phyloP scores from a whole-genome alignment of 2,329 filamentous ascomycete species.

The Lecanicillium sp. region DNA sequence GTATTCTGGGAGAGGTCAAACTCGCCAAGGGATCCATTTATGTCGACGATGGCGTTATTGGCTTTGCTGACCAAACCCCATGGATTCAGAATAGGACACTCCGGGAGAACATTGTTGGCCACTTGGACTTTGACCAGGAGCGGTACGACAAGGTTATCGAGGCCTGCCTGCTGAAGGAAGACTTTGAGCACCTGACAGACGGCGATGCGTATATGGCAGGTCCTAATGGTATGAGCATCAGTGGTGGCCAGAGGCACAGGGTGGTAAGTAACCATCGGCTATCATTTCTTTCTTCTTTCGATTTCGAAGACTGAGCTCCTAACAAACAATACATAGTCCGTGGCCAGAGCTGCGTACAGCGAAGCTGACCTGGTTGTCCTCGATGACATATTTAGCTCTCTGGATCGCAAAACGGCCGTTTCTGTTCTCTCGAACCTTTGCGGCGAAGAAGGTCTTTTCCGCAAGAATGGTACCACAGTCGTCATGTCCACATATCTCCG shows the following conservation, averaged over 20 bases:
- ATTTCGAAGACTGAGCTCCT: neutral
- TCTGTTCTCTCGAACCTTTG: neutral
- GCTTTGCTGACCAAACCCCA: neutral
- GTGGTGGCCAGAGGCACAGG: conserved; percentile 4
- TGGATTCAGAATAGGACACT: neutral
- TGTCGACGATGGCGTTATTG: neutral
- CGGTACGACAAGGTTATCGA: neutral
- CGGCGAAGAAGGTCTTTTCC: neutral
- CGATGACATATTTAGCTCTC: conserved; percentile 3
- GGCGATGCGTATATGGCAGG: too few relatives aligned
- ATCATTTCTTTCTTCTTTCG: neutral
- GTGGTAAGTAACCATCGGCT: neutral
- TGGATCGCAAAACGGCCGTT: neutral
- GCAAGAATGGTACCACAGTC: neutral
- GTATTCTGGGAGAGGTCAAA: neutral
- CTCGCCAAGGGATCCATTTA: neutral
- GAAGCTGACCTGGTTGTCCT: neutral
- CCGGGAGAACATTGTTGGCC: neutral
- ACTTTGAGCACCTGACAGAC: too few relatives aligned
- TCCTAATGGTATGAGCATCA: too few relatives aligned
- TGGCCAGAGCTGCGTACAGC: neutral
- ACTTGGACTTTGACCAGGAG: neutral
- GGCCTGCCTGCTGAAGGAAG: too few relatives aligned
- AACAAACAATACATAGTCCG: neutral
- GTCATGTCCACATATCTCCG: neutral